These are phyloP conservation scores for Ceratocystis papillata DNA, from an alignment of 2,329 filamentous ascomycete species.

Conservation along the genomic window DNA sequence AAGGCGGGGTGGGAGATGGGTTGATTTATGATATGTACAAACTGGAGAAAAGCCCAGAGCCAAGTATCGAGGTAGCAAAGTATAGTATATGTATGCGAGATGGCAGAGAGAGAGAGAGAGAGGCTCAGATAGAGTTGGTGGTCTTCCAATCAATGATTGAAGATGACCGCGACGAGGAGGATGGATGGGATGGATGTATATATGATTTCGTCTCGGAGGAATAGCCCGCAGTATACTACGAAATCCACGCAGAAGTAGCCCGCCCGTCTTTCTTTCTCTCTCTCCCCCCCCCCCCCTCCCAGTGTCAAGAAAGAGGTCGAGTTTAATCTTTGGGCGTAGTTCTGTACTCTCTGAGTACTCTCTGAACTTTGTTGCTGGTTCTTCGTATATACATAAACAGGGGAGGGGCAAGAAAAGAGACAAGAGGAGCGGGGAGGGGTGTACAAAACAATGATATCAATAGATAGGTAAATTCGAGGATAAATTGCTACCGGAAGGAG, in stretches of 20 bases:
- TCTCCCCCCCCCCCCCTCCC: not conserved
- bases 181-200: conserved; percentile 10
- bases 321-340: not conserved
- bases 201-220: conserved; percentile 11
- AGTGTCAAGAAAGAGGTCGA: not conserved
- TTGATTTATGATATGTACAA: conserved; percentile 14
- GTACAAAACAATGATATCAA: not conserved
- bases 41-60: not conserved
- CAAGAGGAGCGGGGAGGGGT: conserved; percentile 7
- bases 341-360: not conserved
- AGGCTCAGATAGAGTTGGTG: conserved; percentile 14
- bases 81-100: conserved; percentile 7
- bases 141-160: conserved; percentile 4
- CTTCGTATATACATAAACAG: conserved; percentile 2
- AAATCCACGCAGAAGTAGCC: conserved; percentile 2
- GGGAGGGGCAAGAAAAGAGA: not conserved
- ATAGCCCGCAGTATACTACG: not conserved
- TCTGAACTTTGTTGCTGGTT: conserved; percentile 10
- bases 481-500: not conserved
- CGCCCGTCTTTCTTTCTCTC: not conserved
- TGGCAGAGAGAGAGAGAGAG: not conserved
- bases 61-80: not conserved
- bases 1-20: conserved; percentile 9
- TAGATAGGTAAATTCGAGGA: not conserved
- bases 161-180: not conserved